phyloP scores from a whole-genome alignment of 2,329 filamentous ascomycete genomes.

The Fusarium abutilonis region DNA sequence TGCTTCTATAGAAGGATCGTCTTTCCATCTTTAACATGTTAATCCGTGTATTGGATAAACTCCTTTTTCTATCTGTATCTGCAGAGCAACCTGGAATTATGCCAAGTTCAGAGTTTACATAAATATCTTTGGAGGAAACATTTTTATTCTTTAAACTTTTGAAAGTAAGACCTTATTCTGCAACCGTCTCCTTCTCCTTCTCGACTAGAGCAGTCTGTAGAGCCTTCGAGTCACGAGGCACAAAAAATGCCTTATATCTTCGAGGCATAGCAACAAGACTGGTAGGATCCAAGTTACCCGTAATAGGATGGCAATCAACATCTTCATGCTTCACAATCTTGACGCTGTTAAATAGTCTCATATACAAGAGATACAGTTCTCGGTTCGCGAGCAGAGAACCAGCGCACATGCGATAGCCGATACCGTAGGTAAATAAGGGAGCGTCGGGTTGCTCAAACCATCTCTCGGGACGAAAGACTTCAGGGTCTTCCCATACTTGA shows the following conservation, averaged over 20 bases:
- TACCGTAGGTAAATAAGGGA: conserved; percentile 71
- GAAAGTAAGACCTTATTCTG: too few species aligned
- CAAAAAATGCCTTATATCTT: conserved; percentile 66
- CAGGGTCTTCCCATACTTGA: conserved; percentile 56
- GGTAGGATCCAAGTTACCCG: conserved; percentile 68
- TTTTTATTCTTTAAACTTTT: too few species aligned
- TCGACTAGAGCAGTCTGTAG: conserved; percentile 30
- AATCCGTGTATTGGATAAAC: too few species aligned
- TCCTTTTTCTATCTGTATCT: too few species aligned
- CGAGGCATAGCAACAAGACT: conserved; percentile 70
- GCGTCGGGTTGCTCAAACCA: conserved; percentile 68
- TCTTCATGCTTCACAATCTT: conserved; percentile 64
- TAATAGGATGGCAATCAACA: conserved; percentile 67
- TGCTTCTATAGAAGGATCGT: too few species aligned
- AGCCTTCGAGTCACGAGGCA: conserved; percentile 55
- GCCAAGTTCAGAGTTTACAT: too few species aligned
- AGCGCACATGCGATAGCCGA: conserved; percentile 75
- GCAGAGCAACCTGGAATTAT: too few species aligned
- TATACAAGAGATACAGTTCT: conserved; percentile 71
- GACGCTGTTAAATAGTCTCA: conserved; percentile 70
- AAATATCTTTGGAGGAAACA: too few species aligned
- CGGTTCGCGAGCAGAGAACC: conserved; percentile 66
- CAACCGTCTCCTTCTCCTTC: background rate
- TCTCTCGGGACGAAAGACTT: conserved; percentile 66
- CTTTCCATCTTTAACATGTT: too few species aligned